Base-by-base conservation (phyloP, 768 basidiomycete genomes). In the Cyathus striatus region DNA sequence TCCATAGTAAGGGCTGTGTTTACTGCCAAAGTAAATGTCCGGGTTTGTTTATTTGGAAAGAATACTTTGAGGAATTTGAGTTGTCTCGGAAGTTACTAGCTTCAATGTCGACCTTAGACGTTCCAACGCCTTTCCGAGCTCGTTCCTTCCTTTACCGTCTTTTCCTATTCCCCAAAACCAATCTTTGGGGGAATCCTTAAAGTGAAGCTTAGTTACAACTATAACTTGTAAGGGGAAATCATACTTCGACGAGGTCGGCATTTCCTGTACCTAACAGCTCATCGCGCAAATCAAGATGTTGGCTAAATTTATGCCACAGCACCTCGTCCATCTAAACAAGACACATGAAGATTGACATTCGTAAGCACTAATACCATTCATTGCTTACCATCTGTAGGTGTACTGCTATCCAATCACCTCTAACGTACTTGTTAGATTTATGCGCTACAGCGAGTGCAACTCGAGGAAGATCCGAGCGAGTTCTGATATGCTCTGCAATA, bases 171-270 rank as follows among this genome's bases (percentile, higher is more conserved):
- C 86, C 84, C 86, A 88, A 60, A 86, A 86, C 30, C 82, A 68
- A 58, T 88, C 86, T 49, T 78, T 81, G 46, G 80, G 79, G n/a
- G 83, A 86, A 53, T 83, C 75, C 83, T n/a, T 85, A n/a, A n/a
- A n/a, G n/a, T n/a, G n/a, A n/a, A n/a, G n/a, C 46, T n/a, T n/a
- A n/a, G n/a, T n/a, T n/a, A n/a, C n/a, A n/a, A n/a, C n/a, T n/a
- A n/a, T n/a, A 25, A 18, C 10, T 16, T 36, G 41, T 33, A 21
- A 23, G 38, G 47, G 52, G n/a, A n/a, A n/a, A n/a, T n/a, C 63
- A 53, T 44, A 83, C 85, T 73, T 90, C 87, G 4, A 89, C 60
- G 24, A 90, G 72, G 41, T 79, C 76, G 16, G 76, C 78, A 50
- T 81, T 75, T 3, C 78, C 81, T 4, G 86, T 88, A 5, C 64